Evolutionary conservation across 192 early-diverging fungal genomes (phyloP).

Genomic region (Blastocladiella britannica): DNA sequence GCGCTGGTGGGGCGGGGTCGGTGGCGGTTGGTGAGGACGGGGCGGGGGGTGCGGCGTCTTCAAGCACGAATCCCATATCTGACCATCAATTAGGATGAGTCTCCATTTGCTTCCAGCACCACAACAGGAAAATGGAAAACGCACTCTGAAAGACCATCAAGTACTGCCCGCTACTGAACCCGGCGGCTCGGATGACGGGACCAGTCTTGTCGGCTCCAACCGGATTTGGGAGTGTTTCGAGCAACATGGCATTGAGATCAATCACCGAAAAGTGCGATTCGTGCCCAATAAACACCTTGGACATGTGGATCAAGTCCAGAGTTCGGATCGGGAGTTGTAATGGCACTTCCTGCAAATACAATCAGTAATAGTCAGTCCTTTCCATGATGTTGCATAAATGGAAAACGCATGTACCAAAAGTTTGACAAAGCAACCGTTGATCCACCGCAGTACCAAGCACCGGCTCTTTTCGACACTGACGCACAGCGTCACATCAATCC

Average conservation of each 20-base stretch:
- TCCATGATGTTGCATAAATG: no score
- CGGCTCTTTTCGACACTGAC: slow-evolving; percentile 17
- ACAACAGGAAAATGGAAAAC: no score
- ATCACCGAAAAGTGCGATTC: not conserved
- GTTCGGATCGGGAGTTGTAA: slow-evolving; percentile 2
- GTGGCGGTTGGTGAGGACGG: not conserved
- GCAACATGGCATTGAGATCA: not conserved
- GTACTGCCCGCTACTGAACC: not conserved
- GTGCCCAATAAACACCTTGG: not conserved
- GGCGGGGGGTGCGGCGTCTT: not conserved
- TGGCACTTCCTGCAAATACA: slow-evolving; percentile 3
- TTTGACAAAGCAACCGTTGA: not conserved
- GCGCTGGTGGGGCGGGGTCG: no score
- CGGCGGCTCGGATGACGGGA: not conserved
- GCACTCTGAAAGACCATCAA: not conserved
- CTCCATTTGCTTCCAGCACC: no score
- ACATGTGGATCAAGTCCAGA: not conserved
- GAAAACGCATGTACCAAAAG: not conserved
- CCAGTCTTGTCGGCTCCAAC: not conserved
- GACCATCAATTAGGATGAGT: no score
- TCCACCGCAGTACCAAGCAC: slow-evolving; percentile 21
- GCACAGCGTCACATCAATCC: slow-evolving; percentile 18
- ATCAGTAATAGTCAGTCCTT: no score
- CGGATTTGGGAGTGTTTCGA: not conserved
- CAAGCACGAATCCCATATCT: slow-evolving; percentile 3